phyloP scores from a whole-genome alignment of 768 basidiomycete genomes.

The Pleurotus djamor region DNA sequence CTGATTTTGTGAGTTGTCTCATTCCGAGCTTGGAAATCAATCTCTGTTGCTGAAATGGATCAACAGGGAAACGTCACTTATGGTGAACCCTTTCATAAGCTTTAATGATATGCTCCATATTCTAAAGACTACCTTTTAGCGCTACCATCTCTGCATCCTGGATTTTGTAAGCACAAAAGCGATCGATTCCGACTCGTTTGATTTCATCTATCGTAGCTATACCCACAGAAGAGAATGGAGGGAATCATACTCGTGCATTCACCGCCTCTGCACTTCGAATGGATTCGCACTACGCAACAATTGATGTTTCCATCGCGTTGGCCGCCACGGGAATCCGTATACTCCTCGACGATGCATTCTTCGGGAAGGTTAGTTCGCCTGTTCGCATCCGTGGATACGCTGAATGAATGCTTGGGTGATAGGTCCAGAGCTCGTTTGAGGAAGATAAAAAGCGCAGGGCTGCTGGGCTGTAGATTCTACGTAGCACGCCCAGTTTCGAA shows the following conservation, averaged over 20 bases:
- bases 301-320: constrained; percentile 69
- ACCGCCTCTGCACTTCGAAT: constrained; percentile 57
- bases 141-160: constrained; percentile 72
- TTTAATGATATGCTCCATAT: not conserved
- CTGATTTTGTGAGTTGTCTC: constrained; percentile 67
- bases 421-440: constrained; percentile 51
- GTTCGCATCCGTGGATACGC: not conserved
- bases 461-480: not conserved
- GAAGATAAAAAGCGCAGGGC: constrained; percentile 31
- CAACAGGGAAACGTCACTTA: constrained; percentile 73
- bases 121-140: constrained; percentile 23
- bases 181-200: constrained; percentile 1
- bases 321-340: constrained; percentile 70
- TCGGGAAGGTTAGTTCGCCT: constrained; percentile 41
- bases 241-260: constrained; percentile 77
- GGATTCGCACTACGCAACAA: constrained; percentile 62
- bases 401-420: not conserved
- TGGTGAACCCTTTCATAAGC: constrained; percentile 33
- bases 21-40: not conserved
- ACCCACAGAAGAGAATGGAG: constrained; percentile 67
- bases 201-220: constrained; percentile 49
- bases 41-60: not conserved
- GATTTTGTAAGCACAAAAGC: constrained; percentile 45
- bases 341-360: constrained; percentile 66
- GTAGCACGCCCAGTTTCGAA: not conserved